phyloP scores from a whole-genome alignment of 331 rosid genomes.

The Cydonia oblonga region DNA sequence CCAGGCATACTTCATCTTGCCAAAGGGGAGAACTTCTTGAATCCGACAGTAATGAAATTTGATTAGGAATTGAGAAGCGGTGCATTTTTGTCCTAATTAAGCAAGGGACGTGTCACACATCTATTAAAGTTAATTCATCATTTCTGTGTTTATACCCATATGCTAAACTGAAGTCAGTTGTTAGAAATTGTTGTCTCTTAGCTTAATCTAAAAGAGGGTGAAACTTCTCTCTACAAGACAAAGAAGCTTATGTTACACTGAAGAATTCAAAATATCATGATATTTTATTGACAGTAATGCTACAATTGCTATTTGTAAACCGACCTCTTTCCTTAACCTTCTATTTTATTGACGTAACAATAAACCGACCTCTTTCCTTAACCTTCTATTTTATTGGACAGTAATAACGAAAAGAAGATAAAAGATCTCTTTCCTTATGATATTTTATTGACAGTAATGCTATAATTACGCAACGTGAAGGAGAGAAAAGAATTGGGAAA shows the following conservation, averaged over 20 bases:
- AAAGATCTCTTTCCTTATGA: too few relatives aligned
- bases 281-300: too few relatives aligned
- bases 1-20: not conserved
- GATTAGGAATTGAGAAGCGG: not conserved
- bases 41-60: too few relatives aligned
- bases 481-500: not conserved
- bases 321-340: not conserved
- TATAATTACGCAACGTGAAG: not conserved
- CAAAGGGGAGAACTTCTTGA: not conserved
- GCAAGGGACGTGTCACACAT: not conserved
- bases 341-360: too few relatives aligned
- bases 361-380: too few relatives aligned
- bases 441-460: too few relatives aligned
- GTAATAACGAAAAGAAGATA: too few relatives aligned
- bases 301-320: not conserved
- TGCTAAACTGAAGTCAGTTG: not conserved
- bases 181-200: not conserved
- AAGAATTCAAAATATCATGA: not conserved
- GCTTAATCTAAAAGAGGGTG: not conserved
- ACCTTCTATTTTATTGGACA: too few relatives aligned
- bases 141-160: not conserved
- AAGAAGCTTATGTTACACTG: not conserved
- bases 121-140: not conserved
- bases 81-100: not conserved
- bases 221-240: not conserved